Evolutionary conservation across 768 basidiomycete genomes (phyloP).

Genomic region (Tubosaeta brunneosetosa): DNA sequence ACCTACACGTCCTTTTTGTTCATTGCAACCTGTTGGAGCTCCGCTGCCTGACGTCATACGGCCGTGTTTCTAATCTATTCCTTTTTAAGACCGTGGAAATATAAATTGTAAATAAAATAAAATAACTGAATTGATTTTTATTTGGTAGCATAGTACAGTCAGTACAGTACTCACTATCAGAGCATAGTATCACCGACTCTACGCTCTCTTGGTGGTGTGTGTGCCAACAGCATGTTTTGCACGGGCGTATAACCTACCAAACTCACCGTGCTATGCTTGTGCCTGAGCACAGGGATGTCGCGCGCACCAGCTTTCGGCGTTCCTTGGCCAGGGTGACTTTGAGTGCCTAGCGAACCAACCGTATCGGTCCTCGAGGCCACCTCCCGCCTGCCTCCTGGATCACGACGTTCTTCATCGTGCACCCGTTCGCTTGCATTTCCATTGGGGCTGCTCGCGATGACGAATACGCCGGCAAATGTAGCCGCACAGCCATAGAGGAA

Average conservation of each 20-base stretch:
- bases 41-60: conserved; percentile 33
- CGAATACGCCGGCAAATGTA: conserved; percentile 87
- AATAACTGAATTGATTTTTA: too few relatives aligned
- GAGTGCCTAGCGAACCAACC: conserved; percentile 21
- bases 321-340: conserved; percentile 40
- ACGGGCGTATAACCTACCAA: conserved; percentile 72
- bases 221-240: conserved; percentile 65
- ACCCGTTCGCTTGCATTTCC: conserved; percentile 25
- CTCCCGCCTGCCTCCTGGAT: conserved; percentile 28
- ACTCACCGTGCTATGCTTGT: conserved; percentile 53
- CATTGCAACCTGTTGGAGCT: conserved; percentile 27
- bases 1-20: conserved; percentile 29
- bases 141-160: not conserved
- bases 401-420: conserved; percentile 30
- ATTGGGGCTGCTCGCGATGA: conserved; percentile 67
- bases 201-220: conserved; percentile 57
- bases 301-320: conserved; percentile 40
- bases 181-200: conserved; percentile 12
- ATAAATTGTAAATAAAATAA: too few relatives aligned
- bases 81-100: conserved; percentile 7
- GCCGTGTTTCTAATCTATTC: conserved; percentile 2
- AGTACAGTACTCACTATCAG: not conserved
- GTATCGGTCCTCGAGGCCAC: conserved; percentile 26
- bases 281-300: conserved; percentile 45
- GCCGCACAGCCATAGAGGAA: conserved; percentile 85